Conservation (phyloP, 2,329 filamentous ascomycete species). For the Epichloe sp. region DNA sequence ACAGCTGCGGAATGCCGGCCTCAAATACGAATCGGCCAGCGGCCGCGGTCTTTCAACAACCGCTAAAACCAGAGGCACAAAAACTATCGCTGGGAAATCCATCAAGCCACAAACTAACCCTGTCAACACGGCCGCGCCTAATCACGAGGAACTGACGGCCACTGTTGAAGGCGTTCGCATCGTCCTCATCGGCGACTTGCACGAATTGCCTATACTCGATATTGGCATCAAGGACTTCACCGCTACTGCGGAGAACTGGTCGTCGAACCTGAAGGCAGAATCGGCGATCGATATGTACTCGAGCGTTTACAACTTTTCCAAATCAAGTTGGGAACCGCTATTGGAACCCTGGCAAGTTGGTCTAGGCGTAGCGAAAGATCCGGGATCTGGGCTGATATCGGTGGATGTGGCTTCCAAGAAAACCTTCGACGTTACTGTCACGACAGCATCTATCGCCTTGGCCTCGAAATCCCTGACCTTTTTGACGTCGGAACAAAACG, state of each 20-base stretch:
- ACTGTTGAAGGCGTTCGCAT: conserved; percentile 80
- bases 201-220: conserved; percentile 90
- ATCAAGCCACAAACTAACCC: conserved; percentile 11
- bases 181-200: conserved; percentile 86
- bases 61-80: conserved; percentile 27
- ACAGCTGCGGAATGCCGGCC: conserved; percentile 34
- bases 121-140: conserved; percentile 5
- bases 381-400: conserved; percentile 60
- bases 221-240: conserved; percentile 85
- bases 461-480: conserved; percentile 90
- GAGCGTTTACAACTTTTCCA: conserved; percentile 98
- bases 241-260: conserved; percentile 81
- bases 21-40: conserved; percentile 45
- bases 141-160: conserved; percentile 68
- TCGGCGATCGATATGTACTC: conserved; percentile 86
- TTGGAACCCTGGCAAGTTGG: conserved; percentile 96
- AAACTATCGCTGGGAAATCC: conserved; percentile 21
- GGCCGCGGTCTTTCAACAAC: conserved; percentile 41
- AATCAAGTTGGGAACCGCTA: conserved; percentile 94
- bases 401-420: conserved; percentile 83
- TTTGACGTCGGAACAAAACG: conserved; percentile 70
- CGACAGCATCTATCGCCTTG: conserved; percentile 84
- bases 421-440: conserved; percentile 81
- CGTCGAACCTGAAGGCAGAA: conserved; percentile 72
- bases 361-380: conserved; percentile 71